Conservation (phyloP, 2,329 filamentous ascomycete genomes). For the Arachnopeziza araneosa region DNA sequence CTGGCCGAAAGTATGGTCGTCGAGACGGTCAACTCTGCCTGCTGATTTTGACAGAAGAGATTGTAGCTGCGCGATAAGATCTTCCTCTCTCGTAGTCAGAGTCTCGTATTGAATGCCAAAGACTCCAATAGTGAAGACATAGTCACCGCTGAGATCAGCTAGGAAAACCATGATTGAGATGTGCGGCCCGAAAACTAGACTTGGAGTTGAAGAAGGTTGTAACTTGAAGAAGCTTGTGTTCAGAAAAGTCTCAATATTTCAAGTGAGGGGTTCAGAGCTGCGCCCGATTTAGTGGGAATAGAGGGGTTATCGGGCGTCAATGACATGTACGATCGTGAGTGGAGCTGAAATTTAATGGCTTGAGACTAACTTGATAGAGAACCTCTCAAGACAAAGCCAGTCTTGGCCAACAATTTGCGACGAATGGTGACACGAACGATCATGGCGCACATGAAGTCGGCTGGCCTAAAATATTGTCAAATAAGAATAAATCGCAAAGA, state of each 20-base stretch:
- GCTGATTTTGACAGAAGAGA: constrained; percentile 13
- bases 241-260: neutral
- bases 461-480: no score
- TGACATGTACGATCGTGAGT: neutral
- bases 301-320: neutral
- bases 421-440: no score
- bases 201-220: neutral
- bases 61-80: constrained; percentile 5
- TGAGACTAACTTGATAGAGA: neutral
- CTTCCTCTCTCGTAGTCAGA: constrained; percentile 7
- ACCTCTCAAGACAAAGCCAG: no score
- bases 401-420: no score
- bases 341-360: neutral
- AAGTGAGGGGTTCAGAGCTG: neutral
- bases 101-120: constrained; percentile 14
- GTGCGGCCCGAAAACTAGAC: neutral
- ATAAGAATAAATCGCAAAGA: no score
- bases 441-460: no score
- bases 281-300: neutral
- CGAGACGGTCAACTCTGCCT: constrained; percentile 10
- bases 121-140: constrained; percentile 12
- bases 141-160: constrained; percentile 6
- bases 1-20: constrained; percentile 8
- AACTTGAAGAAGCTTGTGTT: neutral
- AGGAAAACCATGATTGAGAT: constrained; percentile 11